phyloP scores from a whole-genome alignment of 768 basidiomycete genomes.

The Suillus ampliporus region DNA sequence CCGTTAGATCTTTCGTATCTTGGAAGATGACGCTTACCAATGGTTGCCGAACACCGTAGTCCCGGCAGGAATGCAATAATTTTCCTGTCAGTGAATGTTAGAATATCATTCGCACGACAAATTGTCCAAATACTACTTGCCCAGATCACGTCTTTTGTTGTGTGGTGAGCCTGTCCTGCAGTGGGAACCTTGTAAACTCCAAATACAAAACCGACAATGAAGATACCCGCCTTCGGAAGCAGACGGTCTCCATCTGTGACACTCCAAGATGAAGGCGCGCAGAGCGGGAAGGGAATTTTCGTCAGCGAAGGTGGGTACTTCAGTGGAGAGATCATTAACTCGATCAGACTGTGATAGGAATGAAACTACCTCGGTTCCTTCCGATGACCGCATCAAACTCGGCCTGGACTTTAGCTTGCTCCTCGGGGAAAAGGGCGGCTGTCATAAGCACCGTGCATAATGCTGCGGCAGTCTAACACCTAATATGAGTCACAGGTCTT shows the following conservation, averaged over 20 bases:
- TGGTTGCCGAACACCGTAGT: conserved; percentile 9
- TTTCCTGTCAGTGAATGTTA: neutral
- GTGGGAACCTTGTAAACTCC: neutral
- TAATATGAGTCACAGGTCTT: neutral
- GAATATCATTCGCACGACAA: conserved; percentile 46
- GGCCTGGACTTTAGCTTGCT: conserved; percentile 10
- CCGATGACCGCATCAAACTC: conserved; percentile 14
- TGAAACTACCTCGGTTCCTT: conserved; percentile 21
- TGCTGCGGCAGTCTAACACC: conserved; percentile 48
- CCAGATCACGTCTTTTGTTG: conserved; percentile 66
- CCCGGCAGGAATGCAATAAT: conserved; percentile 8
- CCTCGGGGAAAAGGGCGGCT: conserved; percentile 31
- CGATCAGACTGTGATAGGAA: neutral
- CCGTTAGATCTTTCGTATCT: neutral
- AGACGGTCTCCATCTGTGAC: conserved; percentile 37
- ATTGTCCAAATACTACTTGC: conserved; percentile 29
- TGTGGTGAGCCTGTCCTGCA: conserved; percentile 55
- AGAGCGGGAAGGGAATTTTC: conserved; percentile 31
- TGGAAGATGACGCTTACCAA: neutral
- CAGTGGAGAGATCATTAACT: too few relatives aligned
- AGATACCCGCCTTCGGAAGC: conserved; percentile 18
- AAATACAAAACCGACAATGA: neutral
- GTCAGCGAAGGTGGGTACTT: conserved; percentile 40
- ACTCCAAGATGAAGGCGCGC: conserved; percentile 36
- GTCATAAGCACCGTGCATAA: conserved; percentile 55